Percentiles rank a stretch among this genome's conserved stretches.
Conservation (phyloP, 805 yeast species). For the Lipomyces lipofer region DNA sequence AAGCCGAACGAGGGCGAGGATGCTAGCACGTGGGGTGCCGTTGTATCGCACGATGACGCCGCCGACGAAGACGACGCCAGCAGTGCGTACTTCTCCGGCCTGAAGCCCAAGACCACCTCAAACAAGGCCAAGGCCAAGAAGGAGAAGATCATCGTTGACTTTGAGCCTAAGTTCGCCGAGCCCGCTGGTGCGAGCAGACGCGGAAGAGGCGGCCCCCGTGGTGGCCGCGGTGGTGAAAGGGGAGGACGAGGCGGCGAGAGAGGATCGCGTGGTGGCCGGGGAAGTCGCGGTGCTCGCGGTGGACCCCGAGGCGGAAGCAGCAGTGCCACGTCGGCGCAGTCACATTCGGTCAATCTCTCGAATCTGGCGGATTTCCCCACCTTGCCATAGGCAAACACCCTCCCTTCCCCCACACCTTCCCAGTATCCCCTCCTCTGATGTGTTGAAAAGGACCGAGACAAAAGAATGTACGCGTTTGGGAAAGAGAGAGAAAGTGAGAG, state of each 20-base stretch:
- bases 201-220: conserved; percentile 22
- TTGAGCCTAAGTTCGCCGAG: conserved; percentile 44
- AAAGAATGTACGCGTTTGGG: not conserved
- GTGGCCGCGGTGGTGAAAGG: conserved; percentile 22
- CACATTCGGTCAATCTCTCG: conserved; percentile 17
- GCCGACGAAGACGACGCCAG: conserved; percentile 54
- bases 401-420: not conserved
- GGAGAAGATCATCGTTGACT: conserved; percentile 76
- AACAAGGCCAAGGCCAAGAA: conserved; percentile 71
- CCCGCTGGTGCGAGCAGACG: conserved; percentile 15
- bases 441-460: not conserved
- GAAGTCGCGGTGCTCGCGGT: conserved; percentile 41
- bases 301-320: conserved; percentile 40
- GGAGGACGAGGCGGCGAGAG: conserved; percentile 32
- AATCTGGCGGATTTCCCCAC: conserved; percentile 27
- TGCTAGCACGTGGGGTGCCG: conserved; percentile 41
- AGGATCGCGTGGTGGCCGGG: conserved; percentile 40
- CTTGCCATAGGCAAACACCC: conserved; percentile 4
- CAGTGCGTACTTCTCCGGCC: conserved; percentile 52
- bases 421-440: not conserved
- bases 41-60: conserved; percentile 54
- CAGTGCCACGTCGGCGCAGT: conserved; percentile 33
- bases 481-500: not conserved
- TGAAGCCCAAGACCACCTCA: conserved; percentile 58
- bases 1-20: conserved; percentile 61